These are phyloP conservation scores for Avicennia marina DNA, from an alignment of 257 asterid species.

Conservation along the genomic window DNA sequence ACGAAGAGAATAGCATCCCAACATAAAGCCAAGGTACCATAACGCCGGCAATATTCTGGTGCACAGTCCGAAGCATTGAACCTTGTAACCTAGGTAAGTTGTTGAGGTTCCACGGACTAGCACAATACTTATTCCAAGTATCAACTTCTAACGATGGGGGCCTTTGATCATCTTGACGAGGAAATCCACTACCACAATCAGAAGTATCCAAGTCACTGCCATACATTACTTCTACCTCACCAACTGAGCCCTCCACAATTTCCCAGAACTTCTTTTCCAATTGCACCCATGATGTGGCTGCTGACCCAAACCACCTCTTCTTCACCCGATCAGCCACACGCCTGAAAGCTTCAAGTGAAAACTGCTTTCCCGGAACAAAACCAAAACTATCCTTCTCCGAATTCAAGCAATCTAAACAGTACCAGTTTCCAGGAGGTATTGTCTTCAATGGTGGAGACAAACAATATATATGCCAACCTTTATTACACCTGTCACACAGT, in stretches of 20 bases:
- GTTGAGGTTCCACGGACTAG: constrained; percentile 91
- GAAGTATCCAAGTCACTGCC: constrained; percentile 97
- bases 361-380: constrained; percentile 78
- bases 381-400: constrained; percentile 91
- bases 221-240: constrained; percentile 89
- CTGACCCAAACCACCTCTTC: constrained; percentile 87
- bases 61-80: constrained; percentile 83
- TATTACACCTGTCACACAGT: constrained; percentile 90
- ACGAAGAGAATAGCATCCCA: constrained; percentile 92
- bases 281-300: constrained; percentile 56
- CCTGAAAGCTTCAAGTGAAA: constrained; percentile 73
- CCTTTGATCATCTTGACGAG: constrained; percentile 50
- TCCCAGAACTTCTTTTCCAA: constrained; percentile 95
- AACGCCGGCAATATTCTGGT: constrained; percentile 89
- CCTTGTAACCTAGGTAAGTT: constrained; percentile 90
- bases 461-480: constrained; percentile 95
- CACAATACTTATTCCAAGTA: constrained; percentile 75
- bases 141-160: constrained; percentile 49
- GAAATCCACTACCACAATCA: constrained; percentile 88
- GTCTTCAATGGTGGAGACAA: constrained; percentile 81
- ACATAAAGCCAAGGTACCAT: constrained; percentile 98
- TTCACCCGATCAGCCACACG: constrained; percentile 84
- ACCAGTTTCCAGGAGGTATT: constrained; percentile 93
- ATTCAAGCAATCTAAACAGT: constrained; percentile 86
- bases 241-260: constrained; percentile 86